phyloP scores from a whole-genome alignment of 106 monocot genomes.

The Apostasia shenzhenica region DNA sequence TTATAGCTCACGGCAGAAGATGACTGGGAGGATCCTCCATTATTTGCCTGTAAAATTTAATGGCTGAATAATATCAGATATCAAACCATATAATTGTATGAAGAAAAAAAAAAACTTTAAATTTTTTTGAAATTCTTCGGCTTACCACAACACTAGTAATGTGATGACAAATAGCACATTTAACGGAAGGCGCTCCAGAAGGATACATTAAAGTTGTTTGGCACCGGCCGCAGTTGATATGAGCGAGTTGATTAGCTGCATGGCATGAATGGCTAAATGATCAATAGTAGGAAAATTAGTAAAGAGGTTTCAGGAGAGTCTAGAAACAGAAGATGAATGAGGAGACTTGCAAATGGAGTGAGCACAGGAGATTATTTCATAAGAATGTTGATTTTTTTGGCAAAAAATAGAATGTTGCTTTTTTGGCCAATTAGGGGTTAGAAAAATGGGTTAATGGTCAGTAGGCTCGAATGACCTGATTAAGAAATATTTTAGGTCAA shows the following conservation, averaged over 20 bases:
- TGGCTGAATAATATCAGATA: not conserved
- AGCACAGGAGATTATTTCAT: too few species aligned
- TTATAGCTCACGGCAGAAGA: conserved; percentile 29
- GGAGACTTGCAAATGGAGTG: too few species aligned
- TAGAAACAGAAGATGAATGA: too few species aligned
- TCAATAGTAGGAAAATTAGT: too few species aligned
- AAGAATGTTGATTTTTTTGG: too few species aligned
- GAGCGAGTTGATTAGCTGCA: conserved; percentile 51
- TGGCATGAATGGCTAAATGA: not conserved
- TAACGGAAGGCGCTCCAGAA: conserved; percentile 57
- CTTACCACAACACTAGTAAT: conserved; percentile 50
- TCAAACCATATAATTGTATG: not conserved
- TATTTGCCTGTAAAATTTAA: conserved; percentile 14
- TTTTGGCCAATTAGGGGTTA: too few species aligned
- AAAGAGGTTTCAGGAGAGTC: too few species aligned
- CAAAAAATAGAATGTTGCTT: too few species aligned
- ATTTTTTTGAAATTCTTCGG: not conserved
- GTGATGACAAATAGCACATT: conserved; percentile 56
- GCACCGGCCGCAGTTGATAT: conserved; percentile 54
- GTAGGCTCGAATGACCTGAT: too few species aligned
- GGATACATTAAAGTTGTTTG: conserved; percentile 54
- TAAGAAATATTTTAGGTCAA: too few species aligned
- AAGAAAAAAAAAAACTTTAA: not conserved
- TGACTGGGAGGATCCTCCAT: conserved; percentile 23
- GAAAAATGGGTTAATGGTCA: too few species aligned